These are phyloP conservation scores for Talaromyces adpressus DNA, from an alignment of 495 filamentous ascomycete genomes.

Conservation along the genomic window DNA sequence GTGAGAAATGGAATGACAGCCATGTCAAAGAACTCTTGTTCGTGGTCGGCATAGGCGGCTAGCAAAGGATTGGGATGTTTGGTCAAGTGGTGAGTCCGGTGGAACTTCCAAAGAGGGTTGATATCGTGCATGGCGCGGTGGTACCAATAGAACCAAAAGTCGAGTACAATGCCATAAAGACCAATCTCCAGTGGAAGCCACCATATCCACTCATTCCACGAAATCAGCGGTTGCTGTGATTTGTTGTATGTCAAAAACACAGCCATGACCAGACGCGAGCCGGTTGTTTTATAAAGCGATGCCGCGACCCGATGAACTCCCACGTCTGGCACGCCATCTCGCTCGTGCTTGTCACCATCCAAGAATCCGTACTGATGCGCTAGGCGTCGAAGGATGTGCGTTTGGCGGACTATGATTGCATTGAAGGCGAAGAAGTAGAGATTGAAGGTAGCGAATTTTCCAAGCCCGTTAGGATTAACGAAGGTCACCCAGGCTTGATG, in stretches of 20 bases:
- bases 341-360: slow-evolving; percentile 30
- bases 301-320: slow-evolving; percentile 25
- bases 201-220: slow-evolving; percentile 37
- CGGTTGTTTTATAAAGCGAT: slow-evolving; percentile 22
- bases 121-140: slow-evolving; percentile 31
- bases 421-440: slow-evolving; percentile 29
- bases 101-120: slow-evolving; percentile 28
- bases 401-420: slow-evolving; percentile 28
- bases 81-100: slow-evolving; percentile 34
- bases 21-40: slow-evolving; percentile 35
- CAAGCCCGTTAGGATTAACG: slow-evolving; percentile 23
- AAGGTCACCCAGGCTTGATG: slow-evolving; percentile 25
- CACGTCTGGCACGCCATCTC: slow-evolving; percentile 30
- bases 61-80: slow-evolving; percentile 33
- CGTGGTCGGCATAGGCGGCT: slow-evolving; percentile 27
- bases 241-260: slow-evolving; percentile 23
- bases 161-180: slow-evolving; percentile 29
- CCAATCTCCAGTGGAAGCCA: slow-evolving; percentile 26
- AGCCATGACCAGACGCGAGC: slow-evolving; percentile 27
- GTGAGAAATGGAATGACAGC: slow-evolving; percentile 27
- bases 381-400: slow-evolving; percentile 16
- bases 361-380: slow-evolving; percentile 26
- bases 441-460: slow-evolving; percentile 26
- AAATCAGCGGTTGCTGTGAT: not conserved
- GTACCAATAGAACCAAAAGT: slow-evolving; percentile 40